Conservation (phyloP, 2,329 filamentous ascomycete genomes). For the Bimuria novae-zelandiae region DNA sequence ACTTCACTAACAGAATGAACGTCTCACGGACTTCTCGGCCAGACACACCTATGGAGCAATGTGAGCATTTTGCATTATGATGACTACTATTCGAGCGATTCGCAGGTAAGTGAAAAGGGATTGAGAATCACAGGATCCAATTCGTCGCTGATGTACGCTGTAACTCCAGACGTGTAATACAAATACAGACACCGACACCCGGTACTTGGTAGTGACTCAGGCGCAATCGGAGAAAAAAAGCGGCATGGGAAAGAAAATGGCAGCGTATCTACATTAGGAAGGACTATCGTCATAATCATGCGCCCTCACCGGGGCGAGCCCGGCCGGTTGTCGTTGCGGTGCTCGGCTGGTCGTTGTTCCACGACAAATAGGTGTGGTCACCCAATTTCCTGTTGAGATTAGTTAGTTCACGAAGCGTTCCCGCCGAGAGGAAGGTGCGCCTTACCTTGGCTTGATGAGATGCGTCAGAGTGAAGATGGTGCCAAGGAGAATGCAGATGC, state of each 20-base stretch:
- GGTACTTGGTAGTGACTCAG: slow-evolving; percentile 23
- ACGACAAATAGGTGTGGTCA: slow-evolving; percentile 95
- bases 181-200: slow-evolving; percentile 31
- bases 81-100: slow-evolving; percentile 8
- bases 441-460: slow-evolving; percentile 85
- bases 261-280: slow-evolving; percentile 20
- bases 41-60: slow-evolving; percentile 11
- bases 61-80: slow-evolving; percentile 16
- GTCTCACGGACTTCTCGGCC: not conserved
- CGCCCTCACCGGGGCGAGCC: slow-evolving; percentile 38
- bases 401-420: not conserved
- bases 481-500: slow-evolving; percentile 87
- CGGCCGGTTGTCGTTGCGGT: slow-evolving; percentile 58
- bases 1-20: slow-evolving; percentile 1
- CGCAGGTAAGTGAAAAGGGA: slow-evolving; percentile 22
- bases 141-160: slow-evolving; percentile 30
- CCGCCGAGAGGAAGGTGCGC: slow-evolving; percentile 14
- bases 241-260: not conserved
- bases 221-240: slow-evolving; percentile 21
- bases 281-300: slow-evolving; percentile 30
- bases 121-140: slow-evolving; percentile 22
- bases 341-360: slow-evolving; percentile 75
- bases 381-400: slow-evolving; percentile 76
- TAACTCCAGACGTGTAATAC: slow-evolving; percentile 36
- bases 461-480: slow-evolving; percentile 87